Percentiles rank a stretch among this genome's conserved stretches.
Evolutionary conservation across 331 rosid species (phyloP).

Genomic region (Quercus phellos): DNA sequence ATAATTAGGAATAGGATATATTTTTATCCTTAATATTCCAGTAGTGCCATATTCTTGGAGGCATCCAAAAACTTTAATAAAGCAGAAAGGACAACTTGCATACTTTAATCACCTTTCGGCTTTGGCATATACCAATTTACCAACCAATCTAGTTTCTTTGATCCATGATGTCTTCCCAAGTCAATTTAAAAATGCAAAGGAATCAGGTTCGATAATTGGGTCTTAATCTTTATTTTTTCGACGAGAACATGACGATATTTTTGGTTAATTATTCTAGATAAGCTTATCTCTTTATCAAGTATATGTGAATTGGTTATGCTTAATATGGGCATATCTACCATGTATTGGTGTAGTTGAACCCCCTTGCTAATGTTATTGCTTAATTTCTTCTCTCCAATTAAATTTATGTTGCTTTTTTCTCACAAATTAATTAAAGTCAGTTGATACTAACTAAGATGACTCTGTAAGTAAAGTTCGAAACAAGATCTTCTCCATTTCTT

Average conservation of each 20-base stretch:
- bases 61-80: constrained; percentile 10
- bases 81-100: not conserved
- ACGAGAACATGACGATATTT: too few relatives aligned
- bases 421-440: too few relatives aligned
- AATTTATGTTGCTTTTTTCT: too few relatives aligned
- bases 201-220: not conserved
- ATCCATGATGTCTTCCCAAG: not conserved
- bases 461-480: too few relatives aligned
- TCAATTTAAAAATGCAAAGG: not conserved
- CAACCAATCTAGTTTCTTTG: not conserved
- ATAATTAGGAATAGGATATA: not conserved
- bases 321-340: not conserved
- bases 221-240: not conserved
- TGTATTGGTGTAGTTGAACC: too few relatives aligned
- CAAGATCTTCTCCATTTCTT: too few relatives aligned
- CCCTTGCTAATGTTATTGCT: too few relatives aligned
- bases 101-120: not conserved
- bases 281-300: not conserved
- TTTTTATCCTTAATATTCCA: not conserved
- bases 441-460: too few relatives aligned
- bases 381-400: too few relatives aligned
- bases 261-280: not conserved
- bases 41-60: constrained; percentile 15
- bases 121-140: not conserved
- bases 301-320: not conserved